Percentiles rank a stretch among this genome's conserved stretches.
Conservation (phyloP, 2,329 filamentous ascomycete genomes). For the Penicillium capsulatum region DNA sequence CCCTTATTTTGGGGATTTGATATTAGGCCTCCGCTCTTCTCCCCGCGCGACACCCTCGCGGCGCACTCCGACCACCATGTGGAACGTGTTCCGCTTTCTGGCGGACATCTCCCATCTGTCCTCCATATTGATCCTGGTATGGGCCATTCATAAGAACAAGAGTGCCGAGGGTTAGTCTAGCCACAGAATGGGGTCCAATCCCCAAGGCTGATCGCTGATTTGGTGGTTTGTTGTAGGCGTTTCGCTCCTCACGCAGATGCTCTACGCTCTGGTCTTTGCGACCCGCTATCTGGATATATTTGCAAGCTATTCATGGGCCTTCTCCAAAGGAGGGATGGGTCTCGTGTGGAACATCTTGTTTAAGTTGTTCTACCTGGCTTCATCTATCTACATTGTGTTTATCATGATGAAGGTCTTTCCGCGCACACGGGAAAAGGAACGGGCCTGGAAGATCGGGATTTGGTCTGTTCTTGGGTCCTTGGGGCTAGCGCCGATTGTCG, state of each 20-base stretch:
- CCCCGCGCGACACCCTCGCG: too few species aligned
- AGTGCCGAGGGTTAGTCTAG: slow-evolving; percentile 73
- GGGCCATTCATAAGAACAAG: slow-evolving; percentile 80
- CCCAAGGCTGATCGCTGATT: slow-evolving; percentile 2
- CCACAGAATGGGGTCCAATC: not conserved
- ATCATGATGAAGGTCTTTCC: slow-evolving; percentile 84
- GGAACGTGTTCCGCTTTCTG: slow-evolving; percentile 64
- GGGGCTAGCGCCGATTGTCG: slow-evolving; percentile 66
- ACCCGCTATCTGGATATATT: slow-evolving; percentile 86
- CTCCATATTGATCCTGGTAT: slow-evolving; percentile 87
- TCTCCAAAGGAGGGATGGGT: slow-evolving; percentile 4
- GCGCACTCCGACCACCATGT: too few species aligned
- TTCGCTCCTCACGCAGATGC: slow-evolving; percentile 79
- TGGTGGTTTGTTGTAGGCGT: slow-evolving; percentile 55
- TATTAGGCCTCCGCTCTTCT: too few species aligned
- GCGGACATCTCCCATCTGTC: slow-evolving; percentile 80
- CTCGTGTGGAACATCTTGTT: slow-evolving; percentile 54
- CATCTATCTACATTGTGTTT: slow-evolving; percentile 79
- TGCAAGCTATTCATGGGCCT: slow-evolving; percentile 28
- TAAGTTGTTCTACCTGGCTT: slow-evolving; percentile 83
- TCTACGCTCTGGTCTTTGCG: slow-evolving; percentile 82
- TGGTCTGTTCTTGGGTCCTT: slow-evolving; percentile 63
- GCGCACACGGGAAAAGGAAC: slow-evolving; percentile 81
- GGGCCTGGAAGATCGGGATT: slow-evolving; percentile 86
- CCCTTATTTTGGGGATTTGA: too few species aligned